Conservation (phyloP, 2,329 filamentous ascomycete species). For the Colletotrichum noveboracense region DNA sequence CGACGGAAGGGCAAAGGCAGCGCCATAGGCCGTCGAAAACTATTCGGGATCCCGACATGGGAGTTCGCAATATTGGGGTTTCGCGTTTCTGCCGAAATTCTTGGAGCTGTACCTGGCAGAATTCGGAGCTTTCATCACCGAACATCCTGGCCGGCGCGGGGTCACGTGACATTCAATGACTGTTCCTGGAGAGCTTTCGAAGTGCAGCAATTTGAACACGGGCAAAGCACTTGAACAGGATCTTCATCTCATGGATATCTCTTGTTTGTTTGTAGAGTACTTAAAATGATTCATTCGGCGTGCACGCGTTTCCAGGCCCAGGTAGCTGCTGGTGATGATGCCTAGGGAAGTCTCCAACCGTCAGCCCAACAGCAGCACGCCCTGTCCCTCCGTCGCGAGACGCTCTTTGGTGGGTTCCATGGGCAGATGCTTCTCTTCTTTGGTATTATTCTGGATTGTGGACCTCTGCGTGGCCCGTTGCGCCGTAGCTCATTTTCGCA, state of each 20-base stretch:
- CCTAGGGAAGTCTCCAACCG: background rate
- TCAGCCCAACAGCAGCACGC: background rate
- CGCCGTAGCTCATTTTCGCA: background rate
- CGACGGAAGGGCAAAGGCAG: slow-evolving; percentile 64
- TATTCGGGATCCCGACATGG: slow-evolving; percentile 43
- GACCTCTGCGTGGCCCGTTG: background rate
- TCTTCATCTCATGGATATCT: background rate
- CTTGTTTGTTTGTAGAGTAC: background rate
- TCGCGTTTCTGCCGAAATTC: background rate
- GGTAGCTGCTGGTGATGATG: background rate
- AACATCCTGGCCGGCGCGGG: background rate
- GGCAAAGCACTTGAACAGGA: background rate
- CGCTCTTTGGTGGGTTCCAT: background rate
- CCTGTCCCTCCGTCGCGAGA: background rate
- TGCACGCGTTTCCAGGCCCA: background rate
- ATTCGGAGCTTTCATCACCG: background rate
- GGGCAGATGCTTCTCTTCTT: background rate
- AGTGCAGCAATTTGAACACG: background rate
- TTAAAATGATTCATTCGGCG: slow-evolving; percentile 1
- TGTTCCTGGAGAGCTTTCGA: background rate
- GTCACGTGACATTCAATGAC: background rate
- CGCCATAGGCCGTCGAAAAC: slow-evolving; percentile 66
- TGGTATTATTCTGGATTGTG: background rate
- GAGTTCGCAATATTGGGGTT: background rate
- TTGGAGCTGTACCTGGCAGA: background rate